These are phyloP conservation scores for Hyphopichia fennica DNA, from an alignment of 1,139 yeast genomes.

Conservation along the genomic window DNA sequence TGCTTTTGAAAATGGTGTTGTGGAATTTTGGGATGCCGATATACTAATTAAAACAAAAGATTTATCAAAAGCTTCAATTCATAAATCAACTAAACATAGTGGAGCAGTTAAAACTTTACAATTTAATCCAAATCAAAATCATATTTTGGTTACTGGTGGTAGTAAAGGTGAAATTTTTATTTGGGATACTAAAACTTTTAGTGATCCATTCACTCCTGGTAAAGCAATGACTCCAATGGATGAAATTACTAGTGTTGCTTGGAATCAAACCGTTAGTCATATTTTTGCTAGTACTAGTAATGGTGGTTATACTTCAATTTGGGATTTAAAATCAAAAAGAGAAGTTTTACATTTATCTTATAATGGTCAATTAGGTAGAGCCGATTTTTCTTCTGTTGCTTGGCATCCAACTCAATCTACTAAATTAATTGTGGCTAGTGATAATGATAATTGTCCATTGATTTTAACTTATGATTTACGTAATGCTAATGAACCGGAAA, in stretches of 20 bases:
- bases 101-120: slow-evolving; percentile 73
- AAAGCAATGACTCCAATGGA: slow-evolving; percentile 79
- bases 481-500: slow-evolving; percentile 87
- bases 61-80: slow-evolving; percentile 44
- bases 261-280: slow-evolving; percentile 86
- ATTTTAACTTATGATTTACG: slow-evolving; percentile 92
- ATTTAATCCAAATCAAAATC: slow-evolving; percentile 74
- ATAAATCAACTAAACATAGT: slow-evolving; percentile 58
- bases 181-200: slow-evolving; percentile 77
- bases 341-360: slow-evolving; percentile 85
- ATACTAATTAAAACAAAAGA: slow-evolving; percentile 39
- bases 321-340: slow-evolving; percentile 87
- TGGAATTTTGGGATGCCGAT: slow-evolving; percentile 74
- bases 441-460: slow-evolving; percentile 76
- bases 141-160: slow-evolving; percentile 85
- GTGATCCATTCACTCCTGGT: slow-evolving; percentile 72
- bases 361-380: slow-evolving; percentile 54
- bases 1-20: slow-evolving; percentile 79
- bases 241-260: slow-evolving; percentile 78
- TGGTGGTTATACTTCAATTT: slow-evolving; percentile 83
- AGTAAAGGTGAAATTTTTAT: slow-evolving; percentile 80
- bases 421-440: slow-evolving; percentile 83
- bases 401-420: slow-evolving; percentile 92
- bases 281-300: slow-evolving; percentile 89
- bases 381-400: slow-evolving; percentile 65